Base-by-base conservation (phyloP, 371 early-diverging fungal species). In the Mortierella sp. region DNA sequence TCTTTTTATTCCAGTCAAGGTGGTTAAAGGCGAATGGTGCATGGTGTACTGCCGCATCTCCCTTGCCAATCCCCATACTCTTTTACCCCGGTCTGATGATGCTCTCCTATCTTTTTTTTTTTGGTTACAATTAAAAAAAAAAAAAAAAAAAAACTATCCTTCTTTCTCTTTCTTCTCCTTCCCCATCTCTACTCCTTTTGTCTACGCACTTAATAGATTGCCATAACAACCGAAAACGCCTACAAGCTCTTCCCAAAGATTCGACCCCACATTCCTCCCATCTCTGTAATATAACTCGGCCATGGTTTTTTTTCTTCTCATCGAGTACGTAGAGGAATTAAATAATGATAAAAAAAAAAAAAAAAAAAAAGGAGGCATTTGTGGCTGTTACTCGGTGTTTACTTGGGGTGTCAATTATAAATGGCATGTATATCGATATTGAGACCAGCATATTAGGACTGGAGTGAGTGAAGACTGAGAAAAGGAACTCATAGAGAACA, bases 171-270 rank as follows among this genome's bases (percentile, higher is more conserved):
- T 0, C 48, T 43, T 18, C 18, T 18, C 7, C 23, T 25, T 52
- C 15, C 15, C 21, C 23, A 25, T 16, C 37, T 6, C 4, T 37
- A 46, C 21, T 53, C 53, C 64, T 37, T 64, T 48, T 15, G 19
- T 12, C 23, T 15, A 37, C 37, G 37, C n/a, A n/a, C n/a, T n/a
- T 26, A 44, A 19, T 70, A 80, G 77, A 82, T 82, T 50, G 60
- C 68, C n/a, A 26, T 47, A 26, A 88, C 87, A 25, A 82, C 86
- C 23, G 75, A 81, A 62, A 87, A 88, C 67, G 85, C 88, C 12
- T 61, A 71, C 61, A 68, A 66, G 29, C 62, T 87, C 47, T 86
- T 87, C 69, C 79, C 79, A 62, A 79, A 72, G 57, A 79, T 66
- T 12, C 57, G 69, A 14, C 79, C 79, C 15, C 79, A 79, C 50